Evolutionary conservation across 352 stramenopile species (phyloP).

Genomic region (Globisporangium acanthophoron): DNA sequence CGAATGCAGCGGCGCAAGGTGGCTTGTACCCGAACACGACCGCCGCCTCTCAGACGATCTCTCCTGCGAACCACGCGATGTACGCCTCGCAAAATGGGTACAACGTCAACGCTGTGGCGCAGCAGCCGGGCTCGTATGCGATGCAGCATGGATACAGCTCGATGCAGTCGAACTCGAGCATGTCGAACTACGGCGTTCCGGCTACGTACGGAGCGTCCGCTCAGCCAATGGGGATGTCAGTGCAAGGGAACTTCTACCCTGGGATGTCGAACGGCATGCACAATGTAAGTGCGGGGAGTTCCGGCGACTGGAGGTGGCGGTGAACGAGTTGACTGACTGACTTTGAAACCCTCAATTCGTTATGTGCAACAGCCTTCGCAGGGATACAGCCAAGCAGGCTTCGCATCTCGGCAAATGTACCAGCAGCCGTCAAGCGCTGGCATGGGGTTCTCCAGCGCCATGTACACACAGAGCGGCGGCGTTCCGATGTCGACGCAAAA

Average conservation of each 20-base stretch:
- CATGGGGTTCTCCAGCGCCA: neutral
- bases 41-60: slow-evolving; percentile 22
- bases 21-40: slow-evolving; percentile 10
- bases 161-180: slow-evolving; percentile 35
- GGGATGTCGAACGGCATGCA: slow-evolving; percentile 11
- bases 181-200: slow-evolving; percentile 49
- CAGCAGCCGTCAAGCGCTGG: slow-evolving; percentile 1
- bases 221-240: slow-evolving; percentile 12
- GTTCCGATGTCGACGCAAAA: slow-evolving; percentile 22
- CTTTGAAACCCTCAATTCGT: neutral
- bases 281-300: slow-evolving; percentile 2
- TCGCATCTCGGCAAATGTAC: slow-evolving; percentile 11
- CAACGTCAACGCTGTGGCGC: slow-evolving; percentile 17
- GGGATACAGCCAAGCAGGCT: slow-evolving; percentile 7
- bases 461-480: slow-evolving; percentile 4
- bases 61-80: slow-evolving; percentile 31
- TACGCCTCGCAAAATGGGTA: slow-evolving; percentile 48
- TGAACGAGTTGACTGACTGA: neutral
- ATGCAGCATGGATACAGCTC: slow-evolving; percentile 30
- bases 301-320: too few relatives aligned
- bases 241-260: slow-evolving; percentile 10
- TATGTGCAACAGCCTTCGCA: slow-evolving; percentile 3
- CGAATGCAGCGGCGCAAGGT: slow-evolving; percentile 3
- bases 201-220: slow-evolving; percentile 8
- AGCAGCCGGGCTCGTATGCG: slow-evolving; percentile 21